Evolutionary conservation across 495 filamentous ascomycete species (phyloP).

Genomic region (Cercophora newfieldiana): DNA sequence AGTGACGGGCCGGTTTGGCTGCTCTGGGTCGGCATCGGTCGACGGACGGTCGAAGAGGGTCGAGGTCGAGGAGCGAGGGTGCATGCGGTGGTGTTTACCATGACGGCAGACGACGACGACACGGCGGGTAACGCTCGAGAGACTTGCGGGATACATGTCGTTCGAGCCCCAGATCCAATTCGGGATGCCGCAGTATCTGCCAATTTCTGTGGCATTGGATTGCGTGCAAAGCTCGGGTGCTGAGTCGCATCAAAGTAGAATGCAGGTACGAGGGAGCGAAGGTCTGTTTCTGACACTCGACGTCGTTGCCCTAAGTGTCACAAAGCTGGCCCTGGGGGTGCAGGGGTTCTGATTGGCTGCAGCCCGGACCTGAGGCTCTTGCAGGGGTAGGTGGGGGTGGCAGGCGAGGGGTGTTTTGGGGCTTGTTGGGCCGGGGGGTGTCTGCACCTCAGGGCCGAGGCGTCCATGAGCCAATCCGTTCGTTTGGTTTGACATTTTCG

Average conservation of each 20-base stretch:
- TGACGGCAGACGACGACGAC: not conserved
- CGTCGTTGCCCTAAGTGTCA: slow-evolving; percentile 35
- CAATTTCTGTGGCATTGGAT: not conserved
- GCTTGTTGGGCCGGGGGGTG: slow-evolving; percentile 15
- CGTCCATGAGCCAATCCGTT: slow-evolving; percentile 19
- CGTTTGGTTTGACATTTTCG: slow-evolving; percentile 36
- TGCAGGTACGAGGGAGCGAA: slow-evolving; percentile 20
- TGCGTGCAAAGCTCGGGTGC: not conserved
- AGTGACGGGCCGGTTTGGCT: not conserved
- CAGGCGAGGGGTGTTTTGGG: slow-evolving; percentile 1
- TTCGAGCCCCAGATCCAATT: not conserved
- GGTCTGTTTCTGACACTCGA: slow-evolving; percentile 36
- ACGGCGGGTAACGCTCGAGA: not conserved
- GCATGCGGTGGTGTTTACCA: not conserved
- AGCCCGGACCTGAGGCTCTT: slow-evolving; percentile 34
- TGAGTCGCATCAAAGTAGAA: slow-evolving; percentile 26
- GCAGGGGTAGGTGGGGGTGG: slow-evolving; percentile 19
- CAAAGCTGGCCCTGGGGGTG: slow-evolving; percentile 35
- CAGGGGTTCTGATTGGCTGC: slow-evolving; percentile 30
- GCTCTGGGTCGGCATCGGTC: not conserved
- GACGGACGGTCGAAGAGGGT: not conserved
- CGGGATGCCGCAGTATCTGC: not conserved
- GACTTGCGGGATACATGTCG: slow-evolving; percentile 13
- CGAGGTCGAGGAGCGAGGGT: not conserved
- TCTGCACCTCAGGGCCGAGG: slow-evolving; percentile 11